Evolutionary conservation across 2,329 filamentous ascomycete species (phyloP).

Genomic region (Drechslerella dactyloides): DNA sequence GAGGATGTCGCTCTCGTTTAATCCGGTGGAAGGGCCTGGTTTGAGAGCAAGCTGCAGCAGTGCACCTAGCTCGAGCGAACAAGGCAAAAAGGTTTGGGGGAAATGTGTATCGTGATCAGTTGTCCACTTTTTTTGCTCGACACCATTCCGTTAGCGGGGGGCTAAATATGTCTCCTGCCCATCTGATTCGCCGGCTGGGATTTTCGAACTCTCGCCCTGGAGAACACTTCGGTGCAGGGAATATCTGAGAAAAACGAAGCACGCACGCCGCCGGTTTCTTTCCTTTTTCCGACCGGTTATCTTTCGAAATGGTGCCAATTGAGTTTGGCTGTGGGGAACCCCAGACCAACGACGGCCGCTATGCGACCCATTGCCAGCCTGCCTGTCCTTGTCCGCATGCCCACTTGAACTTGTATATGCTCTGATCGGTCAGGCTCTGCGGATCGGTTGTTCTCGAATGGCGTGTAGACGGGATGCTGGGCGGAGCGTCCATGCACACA

Average conservation of each 20-base stretch:
- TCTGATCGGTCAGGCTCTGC: slow-evolving; percentile 37
- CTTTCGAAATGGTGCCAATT: slow-evolving; percentile 42
- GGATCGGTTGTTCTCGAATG: slow-evolving; percentile 24
- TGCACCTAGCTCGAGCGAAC: slow-evolving; percentile 28
- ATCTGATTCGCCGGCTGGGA: slow-evolving; percentile 45
- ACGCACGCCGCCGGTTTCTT: slow-evolving; percentile 15
- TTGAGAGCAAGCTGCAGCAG: slow-evolving; percentile 12
- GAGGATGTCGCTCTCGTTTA: slow-evolving; percentile 44
- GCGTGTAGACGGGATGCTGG: not conserved
- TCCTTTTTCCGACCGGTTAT: slow-evolving; percentile 48
- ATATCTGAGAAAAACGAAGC: slow-evolving; percentile 44
- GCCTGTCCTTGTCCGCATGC: slow-evolving; percentile 50
- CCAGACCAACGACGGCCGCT: slow-evolving; percentile 49
- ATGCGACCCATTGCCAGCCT: slow-evolving; percentile 45
- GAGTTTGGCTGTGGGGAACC: slow-evolving; percentile 51
- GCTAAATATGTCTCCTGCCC: slow-evolving; percentile 51
- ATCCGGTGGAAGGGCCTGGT: slow-evolving; percentile 32
- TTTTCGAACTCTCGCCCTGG: slow-evolving; percentile 29
- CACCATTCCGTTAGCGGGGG: slow-evolving; percentile 51
- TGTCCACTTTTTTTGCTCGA: slow-evolving; percentile 50
- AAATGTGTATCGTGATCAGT: slow-evolving; percentile 52
- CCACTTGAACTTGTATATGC: too few relatives aligned
- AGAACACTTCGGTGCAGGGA: slow-evolving; percentile 48
- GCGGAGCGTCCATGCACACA: not conserved
- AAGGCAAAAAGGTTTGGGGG: slow-evolving; percentile 41